Percentiles rank a stretch among this genome's conserved stretches.
These are phyloP conservation scores for Sextonia rubra DNA, from an alignment of 164 flowering plant species.

Conservation along the genomic window DNA sequence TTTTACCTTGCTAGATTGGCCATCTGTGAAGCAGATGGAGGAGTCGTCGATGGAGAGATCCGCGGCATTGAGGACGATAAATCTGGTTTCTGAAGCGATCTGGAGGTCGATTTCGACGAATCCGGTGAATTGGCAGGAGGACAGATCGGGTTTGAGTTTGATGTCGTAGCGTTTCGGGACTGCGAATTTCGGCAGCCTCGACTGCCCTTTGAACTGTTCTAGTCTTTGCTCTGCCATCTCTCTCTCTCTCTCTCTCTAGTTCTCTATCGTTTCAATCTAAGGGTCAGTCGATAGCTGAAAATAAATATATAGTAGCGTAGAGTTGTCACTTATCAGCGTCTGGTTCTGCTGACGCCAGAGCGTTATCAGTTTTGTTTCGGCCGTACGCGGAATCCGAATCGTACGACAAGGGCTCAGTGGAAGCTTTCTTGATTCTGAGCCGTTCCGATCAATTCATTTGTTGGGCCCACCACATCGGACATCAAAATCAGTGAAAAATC, in stretches of 20 bases:
- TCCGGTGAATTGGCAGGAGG: conserved; percentile 53
- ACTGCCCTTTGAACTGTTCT: conserved; percentile 51
- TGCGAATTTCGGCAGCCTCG: conserved; percentile 57
- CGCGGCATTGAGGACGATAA: conserved; percentile 60
- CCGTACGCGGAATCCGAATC: no score
- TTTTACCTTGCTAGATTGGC: conserved; percentile 6
- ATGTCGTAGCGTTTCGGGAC: conserved; percentile 61
- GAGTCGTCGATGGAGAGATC: conserved; percentile 35
- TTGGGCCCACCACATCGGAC: no score
- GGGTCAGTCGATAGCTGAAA: no score
- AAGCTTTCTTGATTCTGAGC: no score
- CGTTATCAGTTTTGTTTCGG: no score
- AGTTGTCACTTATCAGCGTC: no score
- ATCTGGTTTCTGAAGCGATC: conserved; percentile 39
- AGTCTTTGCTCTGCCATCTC: not conserved
- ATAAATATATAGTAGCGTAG: no score
- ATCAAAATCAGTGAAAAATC: no score
- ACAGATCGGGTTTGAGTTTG: conserved; percentile 50
- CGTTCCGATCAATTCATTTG: no score
- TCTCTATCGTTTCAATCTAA: no score
- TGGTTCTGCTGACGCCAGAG: no score
- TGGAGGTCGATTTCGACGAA: conserved; percentile 34
- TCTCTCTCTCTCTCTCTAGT: not conserved
- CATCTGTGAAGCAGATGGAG: conserved; percentile 25
- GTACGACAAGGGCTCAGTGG: no score